phyloP scores from a whole-genome alignment of 768 basidiomycete species.

The Termitomyces sp. region DNA sequence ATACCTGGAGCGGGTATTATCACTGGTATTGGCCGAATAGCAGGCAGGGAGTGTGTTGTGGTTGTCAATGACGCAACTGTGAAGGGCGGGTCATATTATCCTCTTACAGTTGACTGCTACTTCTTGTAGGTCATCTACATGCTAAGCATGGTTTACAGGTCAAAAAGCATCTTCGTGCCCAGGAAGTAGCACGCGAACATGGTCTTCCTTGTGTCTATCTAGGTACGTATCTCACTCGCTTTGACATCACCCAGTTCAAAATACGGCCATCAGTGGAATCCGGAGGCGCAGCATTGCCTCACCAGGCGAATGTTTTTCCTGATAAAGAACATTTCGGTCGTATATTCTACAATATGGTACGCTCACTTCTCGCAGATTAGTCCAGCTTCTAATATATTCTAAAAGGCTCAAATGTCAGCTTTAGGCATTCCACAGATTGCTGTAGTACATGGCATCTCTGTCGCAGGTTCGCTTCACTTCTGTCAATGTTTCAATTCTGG shows the following conservation, averaged over 20 bases:
- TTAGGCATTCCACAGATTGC: constrained; percentile 88
- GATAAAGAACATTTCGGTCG: constrained; percentile 95
- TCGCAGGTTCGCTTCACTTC: constrained; percentile 52
- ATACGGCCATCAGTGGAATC: constrained; percentile 64
- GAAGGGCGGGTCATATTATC: constrained; percentile 91
- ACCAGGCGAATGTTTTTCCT: constrained; percentile 92
- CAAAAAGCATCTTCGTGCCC: constrained; percentile 93
- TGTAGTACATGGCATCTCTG: constrained; percentile 90
- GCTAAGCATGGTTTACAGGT: constrained; percentile 38
- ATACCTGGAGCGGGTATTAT: constrained; percentile 90
- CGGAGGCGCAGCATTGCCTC: constrained; percentile 87
- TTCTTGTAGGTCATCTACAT: not conserved
- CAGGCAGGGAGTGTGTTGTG: constrained; percentile 79
- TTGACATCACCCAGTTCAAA: not conserved
- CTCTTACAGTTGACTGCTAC: constrained; percentile 54
- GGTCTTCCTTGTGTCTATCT: constrained; percentile 88
- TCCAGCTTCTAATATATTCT: not conserved
- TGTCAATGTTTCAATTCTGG: not conserved
- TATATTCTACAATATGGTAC: constrained; percentile 96
- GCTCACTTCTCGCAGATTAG: constrained; percentile 4
- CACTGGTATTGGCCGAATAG: constrained; percentile 76
- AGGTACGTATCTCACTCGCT: constrained; percentile 41
- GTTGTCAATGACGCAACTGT: constrained; percentile 95
- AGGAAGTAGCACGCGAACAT: constrained; percentile 92
- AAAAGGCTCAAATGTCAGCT: constrained; percentile 87